Evolutionary conservation across 2,329 filamentous ascomycete species (phyloP), one percentile per base, ranked within the genome.

Genomic region (Hypoxylon sp.): DNA sequence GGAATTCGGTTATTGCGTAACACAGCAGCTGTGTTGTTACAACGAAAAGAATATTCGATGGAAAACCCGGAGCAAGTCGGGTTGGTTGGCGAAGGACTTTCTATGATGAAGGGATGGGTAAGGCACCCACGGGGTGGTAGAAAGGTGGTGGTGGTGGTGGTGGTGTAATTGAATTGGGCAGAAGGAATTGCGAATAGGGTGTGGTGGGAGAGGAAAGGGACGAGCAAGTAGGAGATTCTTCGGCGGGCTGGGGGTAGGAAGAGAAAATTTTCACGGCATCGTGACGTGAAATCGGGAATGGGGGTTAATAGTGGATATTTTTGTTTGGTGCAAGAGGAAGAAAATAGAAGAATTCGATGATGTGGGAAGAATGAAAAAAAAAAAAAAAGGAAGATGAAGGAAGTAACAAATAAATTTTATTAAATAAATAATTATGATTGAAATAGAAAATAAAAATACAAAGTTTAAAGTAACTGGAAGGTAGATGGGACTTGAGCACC

Each of bases 181-280:
- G 44, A 55, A 31, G 40, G 19, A 49, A 46, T 32, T 16, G 12
- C 7, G 7, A 43, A 11, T n/a, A 11, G 44, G 47, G 48, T 49
- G 47, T 51, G 47, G 46, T 29, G 46, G 54, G 13, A n/a, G 9
- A 17, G n/a, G n/a, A n/a, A n/a, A n/a, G n/a, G n/a, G n/a, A n/a
- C n/a, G n/a, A n/a, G n/a, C n/a, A 21, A 19, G 40, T 31, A 12
- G 55, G 51, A 52, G 37, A 55, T 58, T 58, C 42, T 49, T 55
- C 55, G 55, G 55, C 36, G 36, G 55, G 35, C 34, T 55, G 23
- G 32, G 51, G 51, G 40, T 13, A 32, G 20, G 41, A 45, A 23
- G 29, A 51, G 51, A 57, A 60, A 60, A 60, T 60, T 60, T 60
- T 60, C 54, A 60, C 46, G 46, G 29, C 42, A 57, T 60, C 57